Evolutionary conservation across 2,329 filamentous ascomycete species (phyloP).

Genomic region (Cercospora citrullina): DNA sequence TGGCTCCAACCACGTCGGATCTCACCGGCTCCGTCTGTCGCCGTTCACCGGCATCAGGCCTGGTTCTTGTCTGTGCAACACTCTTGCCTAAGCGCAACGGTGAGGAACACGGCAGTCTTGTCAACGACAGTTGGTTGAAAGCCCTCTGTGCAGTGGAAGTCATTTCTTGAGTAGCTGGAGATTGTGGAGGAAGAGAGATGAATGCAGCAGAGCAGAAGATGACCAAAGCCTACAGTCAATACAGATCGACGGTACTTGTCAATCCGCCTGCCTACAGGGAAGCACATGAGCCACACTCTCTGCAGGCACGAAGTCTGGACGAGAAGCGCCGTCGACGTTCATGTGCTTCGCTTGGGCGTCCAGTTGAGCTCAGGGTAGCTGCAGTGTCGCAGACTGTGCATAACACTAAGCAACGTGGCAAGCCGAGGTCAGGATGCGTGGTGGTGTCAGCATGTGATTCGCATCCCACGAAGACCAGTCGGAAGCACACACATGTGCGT

Average conservation of each 20-base stretch:
- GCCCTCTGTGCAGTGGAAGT: conserved; percentile 5
- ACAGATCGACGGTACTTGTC: conserved; percentile 4
- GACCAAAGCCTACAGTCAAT: background rate
- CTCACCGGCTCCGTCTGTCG: background rate
- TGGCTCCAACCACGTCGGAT: background rate
- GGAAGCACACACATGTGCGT: background rate
- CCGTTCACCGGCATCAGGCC: background rate
- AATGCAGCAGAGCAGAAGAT: background rate
- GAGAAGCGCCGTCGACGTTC: background rate
- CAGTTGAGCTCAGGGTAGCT: conserved; percentile 10
- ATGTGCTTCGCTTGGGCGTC: conserved; percentile 2
- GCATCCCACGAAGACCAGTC: background rate
- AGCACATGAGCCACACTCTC: background rate
- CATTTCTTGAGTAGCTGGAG: background rate
- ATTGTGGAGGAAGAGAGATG: background rate
- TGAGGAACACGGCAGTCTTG: conserved; percentile 4
- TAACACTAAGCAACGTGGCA: conserved; percentile 5
- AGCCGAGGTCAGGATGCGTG: conserved; percentile 8
- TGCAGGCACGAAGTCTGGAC: background rate
- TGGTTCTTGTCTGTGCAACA: background rate
- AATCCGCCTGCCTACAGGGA: background rate
- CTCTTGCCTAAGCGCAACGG: conserved; percentile 1
- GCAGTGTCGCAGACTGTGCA: conserved; percentile 7
- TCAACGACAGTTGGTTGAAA: conserved; percentile 7
- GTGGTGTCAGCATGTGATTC: conserved; percentile 7